phyloP scores from a whole-genome alignment of 1,139 yeast species.

The Blastobotrys malaysiensis region DNA sequence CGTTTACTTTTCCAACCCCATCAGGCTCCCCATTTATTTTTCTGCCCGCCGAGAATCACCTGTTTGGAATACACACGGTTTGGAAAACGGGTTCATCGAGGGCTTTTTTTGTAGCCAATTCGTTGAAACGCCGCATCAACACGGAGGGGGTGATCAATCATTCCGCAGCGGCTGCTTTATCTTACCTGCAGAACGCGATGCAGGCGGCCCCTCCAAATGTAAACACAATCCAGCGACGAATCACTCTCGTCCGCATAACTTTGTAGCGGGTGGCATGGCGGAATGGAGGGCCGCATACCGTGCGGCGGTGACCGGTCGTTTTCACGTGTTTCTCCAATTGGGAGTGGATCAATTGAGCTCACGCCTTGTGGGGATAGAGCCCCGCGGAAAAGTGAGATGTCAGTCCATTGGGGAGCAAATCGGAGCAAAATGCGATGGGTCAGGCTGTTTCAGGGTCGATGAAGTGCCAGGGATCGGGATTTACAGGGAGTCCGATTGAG shows the following conservation, averaged over 20 bases:
- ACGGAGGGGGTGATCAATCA: not conserved
- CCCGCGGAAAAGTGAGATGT: not conserved
- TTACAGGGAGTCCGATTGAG: not conserved
- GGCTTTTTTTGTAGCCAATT: too few species aligned
- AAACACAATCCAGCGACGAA: not conserved
- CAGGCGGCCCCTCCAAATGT: not conserved
- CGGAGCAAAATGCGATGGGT: not conserved
- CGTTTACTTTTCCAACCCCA: not conserved
- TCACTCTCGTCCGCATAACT: not conserved
- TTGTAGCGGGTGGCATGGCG: not conserved
- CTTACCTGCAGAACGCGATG: not conserved
- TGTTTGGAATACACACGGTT: not conserved
- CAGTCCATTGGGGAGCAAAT: not conserved
- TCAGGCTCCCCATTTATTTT: not conserved
- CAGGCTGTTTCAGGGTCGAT: not conserved
- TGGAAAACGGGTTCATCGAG: not conserved
- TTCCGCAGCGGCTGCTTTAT: not conserved
- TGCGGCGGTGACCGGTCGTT: not conserved
- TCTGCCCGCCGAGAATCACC: not conserved
- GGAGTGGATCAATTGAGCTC: not conserved
- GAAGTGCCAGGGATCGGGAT: not conserved
- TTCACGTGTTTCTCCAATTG: not conserved
- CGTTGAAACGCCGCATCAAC: not conserved
- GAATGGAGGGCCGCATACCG: not conserved
- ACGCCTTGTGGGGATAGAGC: not conserved